Evolutionary conservation across 257 asterid species (phyloP).

Genomic region (Plectranthus barbatus): DNA sequence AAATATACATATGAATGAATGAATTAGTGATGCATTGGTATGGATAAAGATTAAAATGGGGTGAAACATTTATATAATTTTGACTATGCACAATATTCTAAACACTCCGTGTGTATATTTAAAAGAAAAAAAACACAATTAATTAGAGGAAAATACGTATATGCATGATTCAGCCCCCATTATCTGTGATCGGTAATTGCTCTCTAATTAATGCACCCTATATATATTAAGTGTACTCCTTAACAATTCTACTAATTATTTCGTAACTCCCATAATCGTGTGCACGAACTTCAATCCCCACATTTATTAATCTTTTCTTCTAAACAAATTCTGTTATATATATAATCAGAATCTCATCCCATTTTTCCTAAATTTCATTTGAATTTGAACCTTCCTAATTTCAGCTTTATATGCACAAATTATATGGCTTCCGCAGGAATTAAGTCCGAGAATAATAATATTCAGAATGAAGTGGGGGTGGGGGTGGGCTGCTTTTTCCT

Average conservation of each 20-base stretch:
- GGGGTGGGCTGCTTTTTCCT: slow-evolving; percentile 19
- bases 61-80: too few species aligned
- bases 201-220: slow-evolving; percentile 33
- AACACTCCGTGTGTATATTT: slow-evolving; percentile 2
- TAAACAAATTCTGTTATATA: slow-evolving; percentile 9
- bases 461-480: slow-evolving; percentile 20
- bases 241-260: slow-evolving; percentile 29
- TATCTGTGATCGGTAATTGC: slow-evolving; percentile 37
- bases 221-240: slow-evolving; percentile 34
- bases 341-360: slow-evolving; percentile 12
- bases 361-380: neutral
- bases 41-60: neutral
- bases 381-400: neutral
- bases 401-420: too few species aligned
- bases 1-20: too few species aligned
- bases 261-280: slow-evolving; percentile 69
- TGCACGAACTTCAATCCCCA: slow-evolving; percentile 45
- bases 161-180: slow-evolving; percentile 44
- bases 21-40: too few species aligned
- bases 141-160: neutral
- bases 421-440: slow-evolving; percentile 26
- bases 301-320: slow-evolving; percentile 19
- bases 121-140: slow-evolving; percentile 14
- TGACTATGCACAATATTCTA: neutral
- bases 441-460: slow-evolving; percentile 22